A percentile compares a stretch with the other conserved stretches of the same genome.
phyloP scores from a whole-genome alignment of 805 yeast species.

The Ogataea polymorpha region DNA sequence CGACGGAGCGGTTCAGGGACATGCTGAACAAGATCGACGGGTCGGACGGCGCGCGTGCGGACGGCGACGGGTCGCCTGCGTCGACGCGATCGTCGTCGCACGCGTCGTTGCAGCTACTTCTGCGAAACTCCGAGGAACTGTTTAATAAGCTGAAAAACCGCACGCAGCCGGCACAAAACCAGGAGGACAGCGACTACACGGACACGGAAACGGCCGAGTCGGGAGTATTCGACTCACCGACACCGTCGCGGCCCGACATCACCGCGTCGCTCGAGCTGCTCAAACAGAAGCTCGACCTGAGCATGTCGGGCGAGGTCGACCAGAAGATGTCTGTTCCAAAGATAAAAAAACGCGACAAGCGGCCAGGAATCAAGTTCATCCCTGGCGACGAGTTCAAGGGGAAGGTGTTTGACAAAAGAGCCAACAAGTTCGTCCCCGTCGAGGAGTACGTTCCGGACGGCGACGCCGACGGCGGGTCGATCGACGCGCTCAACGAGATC shows the following conservation, averaged over 20 bases:
- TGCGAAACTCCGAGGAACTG: conserved; percentile 26
- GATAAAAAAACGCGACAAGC: conserved; percentile 12
- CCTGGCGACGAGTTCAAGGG: conserved; percentile 32
- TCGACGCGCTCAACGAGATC: conserved; percentile 21
- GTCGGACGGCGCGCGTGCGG: conserved; percentile 18
- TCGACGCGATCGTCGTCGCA: conserved; percentile 17
- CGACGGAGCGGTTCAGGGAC: conserved; percentile 27
- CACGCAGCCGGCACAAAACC: conserved; percentile 14
- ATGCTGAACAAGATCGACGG: conserved; percentile 22
- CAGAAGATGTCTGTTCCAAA: conserved; percentile 21
- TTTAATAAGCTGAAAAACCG: conserved; percentile 24
- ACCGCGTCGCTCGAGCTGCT: conserved; percentile 21
- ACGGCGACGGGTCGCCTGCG: conserved; percentile 21
- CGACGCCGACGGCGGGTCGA: conserved; percentile 9
- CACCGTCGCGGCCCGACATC: conserved; percentile 18
- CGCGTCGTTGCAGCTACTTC: conserved; percentile 21
- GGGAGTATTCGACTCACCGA: conserved; percentile 13
- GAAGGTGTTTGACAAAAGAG: conserved; percentile 29
- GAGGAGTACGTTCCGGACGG: conserved; percentile 16
- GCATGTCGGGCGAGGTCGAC: conserved; percentile 9
- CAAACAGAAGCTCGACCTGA: conserved; percentile 17
- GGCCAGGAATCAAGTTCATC: conserved; percentile 30
- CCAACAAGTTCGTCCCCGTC: conserved; percentile 24
- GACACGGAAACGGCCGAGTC: conserved; percentile 15
- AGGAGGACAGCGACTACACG: conserved; percentile 15